These are phyloP conservation scores for Hortiboletus flavorubellus DNA, from an alignment of 768 basidiomycete genomes.

Conservation along the genomic window DNA sequence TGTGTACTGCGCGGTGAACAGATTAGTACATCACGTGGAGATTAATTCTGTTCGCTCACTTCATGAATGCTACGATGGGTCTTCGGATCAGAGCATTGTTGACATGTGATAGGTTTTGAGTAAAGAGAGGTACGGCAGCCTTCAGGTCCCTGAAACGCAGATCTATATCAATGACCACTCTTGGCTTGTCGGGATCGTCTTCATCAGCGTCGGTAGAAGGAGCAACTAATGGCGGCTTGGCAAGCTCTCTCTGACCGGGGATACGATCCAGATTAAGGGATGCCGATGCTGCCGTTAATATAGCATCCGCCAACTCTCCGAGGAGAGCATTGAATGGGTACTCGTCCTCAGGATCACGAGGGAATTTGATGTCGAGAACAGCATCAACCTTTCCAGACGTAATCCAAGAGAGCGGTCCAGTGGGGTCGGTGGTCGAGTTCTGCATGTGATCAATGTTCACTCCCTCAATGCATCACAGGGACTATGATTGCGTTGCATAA, in stretches of 20 bases:
- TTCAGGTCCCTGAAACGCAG: constrained; percentile 93
- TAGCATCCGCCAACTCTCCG: constrained; percentile 87
- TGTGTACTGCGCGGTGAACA: constrained; percentile 61
- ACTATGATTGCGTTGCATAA: too few species aligned
- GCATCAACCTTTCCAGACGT: constrained; percentile 95
- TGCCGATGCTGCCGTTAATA: constrained; percentile 59
- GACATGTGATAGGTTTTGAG: constrained; percentile 82
- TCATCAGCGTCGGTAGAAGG: constrained; percentile 46
- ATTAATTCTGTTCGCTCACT: constrained; percentile 50
- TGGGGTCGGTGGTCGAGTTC: constrained; percentile 72
- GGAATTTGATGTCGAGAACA: constrained; percentile 97
- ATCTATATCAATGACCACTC: constrained; percentile 86
- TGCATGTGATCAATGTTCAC: constrained; percentile 96
- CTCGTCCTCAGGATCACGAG: constrained; percentile 70
- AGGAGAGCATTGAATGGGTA: constrained; percentile 76
- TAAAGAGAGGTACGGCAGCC: constrained; percentile 91
- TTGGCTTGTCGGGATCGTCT: constrained; percentile 36
- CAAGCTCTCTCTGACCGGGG: constrained; percentile 83
- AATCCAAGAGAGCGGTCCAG: constrained; percentile 92
- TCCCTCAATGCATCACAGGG: constrained; percentile 70
- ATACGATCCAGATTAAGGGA: constrained; percentile 55
- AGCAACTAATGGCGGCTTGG: constrained; percentile 78
- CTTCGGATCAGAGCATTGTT: constrained; percentile 91
- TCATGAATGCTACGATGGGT: constrained; percentile 98
- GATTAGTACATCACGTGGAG: neutral